A percentile compares a stretch with the other conserved stretches of the same genome.
These are phyloP conservation scores for Diatrype stigma DNA, from an alignment of 2,329 filamentous ascomycete species.

Conservation along the genomic window DNA sequence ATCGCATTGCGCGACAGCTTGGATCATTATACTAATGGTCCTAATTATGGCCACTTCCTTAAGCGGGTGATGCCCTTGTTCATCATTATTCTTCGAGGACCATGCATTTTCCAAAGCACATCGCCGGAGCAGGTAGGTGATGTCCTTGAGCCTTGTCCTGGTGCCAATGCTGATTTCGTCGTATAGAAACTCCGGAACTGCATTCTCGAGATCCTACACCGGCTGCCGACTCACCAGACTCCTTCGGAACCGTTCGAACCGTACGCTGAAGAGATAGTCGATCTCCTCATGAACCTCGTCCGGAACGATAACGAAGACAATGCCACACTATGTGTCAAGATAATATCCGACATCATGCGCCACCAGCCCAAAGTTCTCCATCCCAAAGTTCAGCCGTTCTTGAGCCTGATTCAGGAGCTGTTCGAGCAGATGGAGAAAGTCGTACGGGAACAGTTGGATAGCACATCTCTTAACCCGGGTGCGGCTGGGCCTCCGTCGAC, in stretches of 20 bases:
- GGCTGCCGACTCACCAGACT: slow-evolving; percentile 67
- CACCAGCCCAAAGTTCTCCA: slow-evolving; percentile 80
- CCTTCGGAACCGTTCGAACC: slow-evolving; percentile 80
- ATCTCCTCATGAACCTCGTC: slow-evolving; percentile 84
- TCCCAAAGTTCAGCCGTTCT: slow-evolving; percentile 80
- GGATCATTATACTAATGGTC: slow-evolving; percentile 77
- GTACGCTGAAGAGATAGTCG: slow-evolving; percentile 83
- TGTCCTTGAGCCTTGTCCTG: not conserved
- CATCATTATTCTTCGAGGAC: slow-evolving; percentile 76
- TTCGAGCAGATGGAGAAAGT: slow-evolving; percentile 94
- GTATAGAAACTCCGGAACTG: slow-evolving; percentile 81
- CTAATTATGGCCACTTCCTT: slow-evolving; percentile 76
- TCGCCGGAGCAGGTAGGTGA: slow-evolving; percentile 76
- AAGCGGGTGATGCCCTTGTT: slow-evolving; percentile 87
- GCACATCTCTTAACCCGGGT: slow-evolving; percentile 52
- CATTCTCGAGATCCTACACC: slow-evolving; percentile 89
- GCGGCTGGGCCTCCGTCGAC: slow-evolving; percentile 63
- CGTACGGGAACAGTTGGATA: slow-evolving; percentile 93
- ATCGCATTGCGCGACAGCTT: slow-evolving; percentile 85
- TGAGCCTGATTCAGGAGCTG: slow-evolving; percentile 89
- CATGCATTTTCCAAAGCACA: slow-evolving; percentile 86
- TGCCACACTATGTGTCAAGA: slow-evolving; percentile 96
- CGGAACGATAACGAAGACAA: slow-evolving; percentile 97
- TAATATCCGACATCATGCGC: slow-evolving; percentile 92
- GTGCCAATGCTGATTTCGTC: slow-evolving; percentile 16